phyloP scores from a whole-genome alignment of 2,329 filamentous ascomycete genomes.

The Cladophialophora bantiana region DNA sequence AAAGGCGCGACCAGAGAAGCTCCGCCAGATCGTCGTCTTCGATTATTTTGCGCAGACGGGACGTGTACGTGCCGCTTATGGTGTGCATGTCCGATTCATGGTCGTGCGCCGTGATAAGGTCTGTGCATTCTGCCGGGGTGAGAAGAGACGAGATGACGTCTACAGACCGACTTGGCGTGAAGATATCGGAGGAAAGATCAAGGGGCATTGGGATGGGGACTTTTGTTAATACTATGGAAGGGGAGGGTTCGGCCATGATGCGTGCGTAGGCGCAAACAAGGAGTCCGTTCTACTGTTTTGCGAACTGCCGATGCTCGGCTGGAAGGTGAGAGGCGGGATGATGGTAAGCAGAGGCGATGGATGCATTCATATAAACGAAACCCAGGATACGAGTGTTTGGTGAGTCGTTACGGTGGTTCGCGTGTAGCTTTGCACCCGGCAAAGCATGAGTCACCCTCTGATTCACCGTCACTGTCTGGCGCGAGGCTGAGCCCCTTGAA shows the following conservation, averaged over 20 bases:
- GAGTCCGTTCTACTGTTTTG: background rate
- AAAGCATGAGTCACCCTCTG: background rate
- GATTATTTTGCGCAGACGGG: slow-evolving; percentile 4
- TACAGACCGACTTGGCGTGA: background rate
- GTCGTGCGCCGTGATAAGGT: background rate
- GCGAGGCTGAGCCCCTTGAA: background rate
- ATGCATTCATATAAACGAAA: background rate
- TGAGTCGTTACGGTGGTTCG: background rate
- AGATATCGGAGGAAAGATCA: background rate
- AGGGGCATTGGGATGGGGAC: background rate
- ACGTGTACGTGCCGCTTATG: slow-evolving; percentile 7
- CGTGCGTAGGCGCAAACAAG: too few relatives aligned
- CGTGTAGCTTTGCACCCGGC: background rate
- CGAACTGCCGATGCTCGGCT: background rate
- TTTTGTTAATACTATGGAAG: background rate
- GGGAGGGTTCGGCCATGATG: background rate
- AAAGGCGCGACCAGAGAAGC: background rate
- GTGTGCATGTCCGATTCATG: background rate
- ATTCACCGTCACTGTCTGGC: background rate
- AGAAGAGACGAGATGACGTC: background rate
- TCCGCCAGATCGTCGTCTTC: background rate
- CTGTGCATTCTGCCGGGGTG: background rate
- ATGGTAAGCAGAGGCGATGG: background rate
- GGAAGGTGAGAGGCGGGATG: background rate
- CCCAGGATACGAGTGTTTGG: background rate